Percentiles rank a stretch among this genome's conserved stretches.
These are phyloP conservation scores for Chlorella variabilis DNA, from an alignment of 163 green algal species.

Conservation along the genomic window DNA sequence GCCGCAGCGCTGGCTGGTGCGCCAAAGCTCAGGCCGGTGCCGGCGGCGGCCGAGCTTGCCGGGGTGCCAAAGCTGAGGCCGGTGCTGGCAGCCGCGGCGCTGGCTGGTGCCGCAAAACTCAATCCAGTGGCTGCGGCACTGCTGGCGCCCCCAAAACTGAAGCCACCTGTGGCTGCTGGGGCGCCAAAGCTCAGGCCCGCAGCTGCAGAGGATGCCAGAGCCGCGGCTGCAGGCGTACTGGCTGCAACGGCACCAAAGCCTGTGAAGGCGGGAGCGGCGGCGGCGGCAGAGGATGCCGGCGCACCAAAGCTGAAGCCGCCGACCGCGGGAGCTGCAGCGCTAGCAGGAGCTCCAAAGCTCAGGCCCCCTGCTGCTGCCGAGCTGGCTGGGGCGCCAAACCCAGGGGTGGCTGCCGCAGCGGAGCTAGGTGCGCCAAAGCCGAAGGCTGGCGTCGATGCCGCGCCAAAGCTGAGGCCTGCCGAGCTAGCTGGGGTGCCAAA, in stretches of 20 bases:
- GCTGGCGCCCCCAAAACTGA: constrained; percentile 15
- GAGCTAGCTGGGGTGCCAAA: constrained; percentile 21
- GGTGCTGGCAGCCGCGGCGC: neutral
- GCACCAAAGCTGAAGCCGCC: constrained; percentile 34
- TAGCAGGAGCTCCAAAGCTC: constrained; percentile 35
- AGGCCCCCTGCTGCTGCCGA: constrained; percentile 42
- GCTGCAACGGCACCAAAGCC: constrained; percentile 8
- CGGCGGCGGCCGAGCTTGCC: neutral
- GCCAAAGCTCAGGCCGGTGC: constrained; percentile 3
- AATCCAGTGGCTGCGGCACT: neutral
- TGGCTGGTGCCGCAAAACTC: neutral
- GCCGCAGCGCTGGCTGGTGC: constrained; percentile 5
- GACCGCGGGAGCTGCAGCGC: constrained; percentile 40
- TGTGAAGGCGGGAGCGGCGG: constrained; percentile 18
- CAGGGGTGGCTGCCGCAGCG: neutral
- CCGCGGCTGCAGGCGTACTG: neutral
- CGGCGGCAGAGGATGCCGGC: neutral
- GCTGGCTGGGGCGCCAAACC: constrained; percentile 17
- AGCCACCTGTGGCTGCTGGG: neutral
- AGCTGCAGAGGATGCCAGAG: neutral
- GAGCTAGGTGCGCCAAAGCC: constrained; percentile 34
- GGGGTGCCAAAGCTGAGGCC: neutral
- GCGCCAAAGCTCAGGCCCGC: neutral
- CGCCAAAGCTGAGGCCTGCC: constrained; percentile 22
- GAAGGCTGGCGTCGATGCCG: constrained; percentile 15